phyloP scores from a whole-genome alignment of 202 grass and related monocot species.

The Panicum virgatum region DNA sequence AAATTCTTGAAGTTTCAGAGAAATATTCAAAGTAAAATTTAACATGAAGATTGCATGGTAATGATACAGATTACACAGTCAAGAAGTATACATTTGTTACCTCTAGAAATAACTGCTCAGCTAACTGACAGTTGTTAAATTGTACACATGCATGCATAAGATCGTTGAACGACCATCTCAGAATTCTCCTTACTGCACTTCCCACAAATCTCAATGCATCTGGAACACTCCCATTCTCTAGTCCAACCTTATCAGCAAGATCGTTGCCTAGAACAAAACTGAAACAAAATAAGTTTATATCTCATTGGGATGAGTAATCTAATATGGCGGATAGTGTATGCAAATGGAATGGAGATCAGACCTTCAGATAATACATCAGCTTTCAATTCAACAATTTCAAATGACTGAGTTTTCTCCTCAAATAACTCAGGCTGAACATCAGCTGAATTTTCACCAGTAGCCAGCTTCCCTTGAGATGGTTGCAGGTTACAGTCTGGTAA shows the following conservation, averaged over 20 bases:
- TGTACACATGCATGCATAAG: conserved; percentile 62
- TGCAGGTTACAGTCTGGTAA: conserved; percentile 18
- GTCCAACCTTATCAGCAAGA: conserved; percentile 36
- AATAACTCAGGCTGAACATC: conserved; percentile 32
- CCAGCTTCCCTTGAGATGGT: conserved; percentile 38
- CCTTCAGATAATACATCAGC: conserved; percentile 34
- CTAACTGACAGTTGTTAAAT: conserved; percentile 49
- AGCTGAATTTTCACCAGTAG: conserved; percentile 23
- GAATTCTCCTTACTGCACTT: conserved; percentile 40
- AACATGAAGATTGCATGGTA: conserved; percentile 1
- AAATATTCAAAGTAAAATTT: conserved; percentile 13
- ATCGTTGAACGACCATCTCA: conserved; percentile 89
- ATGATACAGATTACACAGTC: conserved; percentile 6
- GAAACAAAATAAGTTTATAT: conserved; percentile 45
- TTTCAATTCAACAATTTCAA: conserved; percentile 36
- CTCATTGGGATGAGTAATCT: conserved; percentile 9
- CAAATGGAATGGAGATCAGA: conserved; percentile 34
- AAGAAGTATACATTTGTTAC: conserved; percentile 42
- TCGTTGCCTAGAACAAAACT: conserved; percentile 35
- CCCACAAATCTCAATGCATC: conserved; percentile 37
- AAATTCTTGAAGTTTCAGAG: background rate
- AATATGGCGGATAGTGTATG: background rate
- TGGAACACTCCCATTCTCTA: conserved; percentile 35
- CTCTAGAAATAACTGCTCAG: conserved; percentile 82
- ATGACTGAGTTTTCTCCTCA: conserved; percentile 25